Evolutionary conservation across 495 filamentous ascomycete genomes (phyloP), one percentile per base, ranked within the genome.

Genomic region (Annulohypoxylon moriforme): DNA sequence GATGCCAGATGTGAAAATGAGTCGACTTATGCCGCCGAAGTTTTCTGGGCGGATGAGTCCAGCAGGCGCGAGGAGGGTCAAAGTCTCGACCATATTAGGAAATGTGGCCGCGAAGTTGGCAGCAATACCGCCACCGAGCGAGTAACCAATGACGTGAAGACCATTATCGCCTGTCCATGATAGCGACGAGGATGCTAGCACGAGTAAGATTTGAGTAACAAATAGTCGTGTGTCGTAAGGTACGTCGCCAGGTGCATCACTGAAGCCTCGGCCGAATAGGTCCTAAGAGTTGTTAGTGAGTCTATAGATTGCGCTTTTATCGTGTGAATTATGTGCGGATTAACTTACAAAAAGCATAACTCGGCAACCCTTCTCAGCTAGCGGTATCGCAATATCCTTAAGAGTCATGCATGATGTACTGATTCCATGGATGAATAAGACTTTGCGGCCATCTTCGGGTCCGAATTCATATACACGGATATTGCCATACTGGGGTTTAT

Each of bases 391-490:
- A 36, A 97, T 72, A 38, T 84, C 84, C 40, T 88, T 86, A 1
- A 96, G 82, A 3, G 93, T 87, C 70, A 92, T 85, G 78, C 91
- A 92, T 2, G 95, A 92, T 0, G 92, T 98, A 56, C 88, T 91
- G 74, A 97, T 96, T 27, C 95, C 95, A 76, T 97, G 94, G 20
- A 97, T 80, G 22, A 97, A 81, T 36, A 97, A 73, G 1, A 97
- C 91, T 75, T 94, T 97, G 20, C 85, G 81, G 3, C 94, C 94
- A 56, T 88, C 78, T 62, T 90, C 87, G n/a, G 93, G 93, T 8
- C 95, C 95, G 84, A 89, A 97, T 85, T 98, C 95, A 76, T 97
- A 97, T 11, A 94, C 91, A 38, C 92, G 83, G 25, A 94, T 90
- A 25, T 85, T 89, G 20, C 95, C 94, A 72, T 94, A 97, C 64